phyloP scores from a whole-genome alignment of 305 asterid genomes.

The Fraxinus paxiana region DNA sequence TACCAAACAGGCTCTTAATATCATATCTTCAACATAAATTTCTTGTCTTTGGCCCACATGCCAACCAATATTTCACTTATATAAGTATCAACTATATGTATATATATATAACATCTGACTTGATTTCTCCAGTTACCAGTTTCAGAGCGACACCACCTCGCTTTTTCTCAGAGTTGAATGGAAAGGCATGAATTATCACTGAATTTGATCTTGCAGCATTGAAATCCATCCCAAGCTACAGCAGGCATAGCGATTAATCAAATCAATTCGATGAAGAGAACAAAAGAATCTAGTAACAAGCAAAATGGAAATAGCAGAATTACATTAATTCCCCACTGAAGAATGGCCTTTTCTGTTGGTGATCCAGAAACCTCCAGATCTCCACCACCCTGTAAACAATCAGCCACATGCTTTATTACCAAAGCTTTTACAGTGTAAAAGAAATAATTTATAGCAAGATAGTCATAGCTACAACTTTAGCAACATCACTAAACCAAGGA shows the following conservation, averaged over 20 bases:
- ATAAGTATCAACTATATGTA: not conserved
- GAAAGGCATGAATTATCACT: constrained; percentile 72
- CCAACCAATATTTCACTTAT: not conserved
- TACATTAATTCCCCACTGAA: constrained; percentile 87
- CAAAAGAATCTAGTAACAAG: not conserved
- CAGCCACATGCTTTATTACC: constrained; percentile 16
- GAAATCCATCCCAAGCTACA: constrained; percentile 90
- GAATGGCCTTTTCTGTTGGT: constrained; percentile 94
- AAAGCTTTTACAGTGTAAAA: not conserved
- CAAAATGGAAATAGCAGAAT: constrained; percentile 11
- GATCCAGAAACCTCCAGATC: constrained; percentile 77
- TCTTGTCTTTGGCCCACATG: not conserved
- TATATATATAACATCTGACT: not conserved
- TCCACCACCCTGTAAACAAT: constrained; percentile 63
- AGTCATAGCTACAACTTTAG: not conserved
- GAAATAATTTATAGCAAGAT: not conserved
- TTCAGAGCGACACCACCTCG: constrained; percentile 85
- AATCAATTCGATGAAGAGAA: constrained; percentile 17
- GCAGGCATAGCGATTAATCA: constrained; percentile 13
- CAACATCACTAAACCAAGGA: not conserved
- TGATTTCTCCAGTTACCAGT: constrained; percentile 45
- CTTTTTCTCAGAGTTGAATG: constrained; percentile 95
- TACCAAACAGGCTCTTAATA: no score
- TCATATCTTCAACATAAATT: not conserved
- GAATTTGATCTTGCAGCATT: constrained; percentile 50